These are phyloP conservation scores for Dactylellina cionopaga DNA, from an alignment of 2,329 filamentous ascomycete genomes.

Conservation along the genomic window DNA sequence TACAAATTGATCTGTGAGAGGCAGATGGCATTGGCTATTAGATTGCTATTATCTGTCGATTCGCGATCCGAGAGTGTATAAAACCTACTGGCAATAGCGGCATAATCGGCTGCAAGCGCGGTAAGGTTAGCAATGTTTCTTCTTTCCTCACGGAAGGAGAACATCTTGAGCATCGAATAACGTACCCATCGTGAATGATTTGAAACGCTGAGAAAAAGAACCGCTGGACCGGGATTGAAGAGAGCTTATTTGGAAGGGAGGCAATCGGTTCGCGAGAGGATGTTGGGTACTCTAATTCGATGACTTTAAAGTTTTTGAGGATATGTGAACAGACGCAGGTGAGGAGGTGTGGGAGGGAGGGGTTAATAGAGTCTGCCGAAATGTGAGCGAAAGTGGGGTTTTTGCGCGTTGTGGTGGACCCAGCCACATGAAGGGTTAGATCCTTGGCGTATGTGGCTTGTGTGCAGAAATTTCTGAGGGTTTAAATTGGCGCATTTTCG, in stretches of 20 bases:
- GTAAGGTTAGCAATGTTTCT: constrained; percentile 17
- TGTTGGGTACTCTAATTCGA: not conserved
- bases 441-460: constrained; percentile 40
- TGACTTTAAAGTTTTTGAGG: constrained; percentile 10
- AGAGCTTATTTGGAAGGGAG: not conserved
- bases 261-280: constrained; percentile 17
- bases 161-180: too few relatives aligned
- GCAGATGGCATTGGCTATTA: not conserved
- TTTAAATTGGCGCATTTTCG: constrained; percentile 40
- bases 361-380: constrained; percentile 14
- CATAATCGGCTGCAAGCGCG: constrained; percentile 7
- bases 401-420: constrained; percentile 25
- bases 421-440: not conserved
- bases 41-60: not conserved
- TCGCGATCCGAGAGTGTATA: not conserved
- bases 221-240: not conserved
- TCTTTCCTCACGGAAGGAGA: not conserved
- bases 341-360: constrained; percentile 18
- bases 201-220: not conserved
- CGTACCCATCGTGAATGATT: constrained; percentile 36
- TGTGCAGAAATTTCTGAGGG: constrained; percentile 20
- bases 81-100: constrained; percentile 14
- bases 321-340: not conserved
- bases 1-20: constrained; percentile 80
- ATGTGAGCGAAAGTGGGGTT: constrained; percentile 43